Conservation (phyloP, 257 asterid species). For the Nicotiana knightiana region DNA sequence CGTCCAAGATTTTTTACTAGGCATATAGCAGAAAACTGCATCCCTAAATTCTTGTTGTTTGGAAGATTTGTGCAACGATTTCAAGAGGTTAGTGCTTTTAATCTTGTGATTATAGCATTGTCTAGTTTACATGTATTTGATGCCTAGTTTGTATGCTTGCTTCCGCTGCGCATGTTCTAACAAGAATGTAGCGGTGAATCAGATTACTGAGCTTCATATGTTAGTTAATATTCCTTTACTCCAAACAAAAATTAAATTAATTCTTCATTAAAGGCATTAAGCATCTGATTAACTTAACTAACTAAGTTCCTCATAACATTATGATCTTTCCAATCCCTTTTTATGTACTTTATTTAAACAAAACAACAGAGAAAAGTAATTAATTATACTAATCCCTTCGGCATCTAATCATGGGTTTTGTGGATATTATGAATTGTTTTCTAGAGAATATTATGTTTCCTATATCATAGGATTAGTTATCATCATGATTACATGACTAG, state of each 20-base stretch:
- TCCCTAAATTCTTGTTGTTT: no score
- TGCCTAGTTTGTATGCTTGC: no score
- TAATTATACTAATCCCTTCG: not conserved
- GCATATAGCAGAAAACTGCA: no score
- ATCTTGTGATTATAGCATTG: no score
- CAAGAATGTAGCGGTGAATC: not conserved
- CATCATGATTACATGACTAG: not conserved
- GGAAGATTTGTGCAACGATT: no score
- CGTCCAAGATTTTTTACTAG: no score
- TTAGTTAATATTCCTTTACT: not conserved
- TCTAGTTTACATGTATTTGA: no score
- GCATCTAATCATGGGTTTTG: not conserved
- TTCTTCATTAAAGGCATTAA: not conserved
- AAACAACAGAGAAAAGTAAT: no score
- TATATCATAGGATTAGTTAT: not conserved
- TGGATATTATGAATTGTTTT: not conserved
- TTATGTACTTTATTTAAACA: not conserved
- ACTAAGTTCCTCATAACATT: not conserved
- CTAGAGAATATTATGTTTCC: not conserved
- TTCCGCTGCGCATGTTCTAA: no score
- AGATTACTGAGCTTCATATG: not conserved
- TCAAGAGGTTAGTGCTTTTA: no score
- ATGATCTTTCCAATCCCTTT: not conserved
- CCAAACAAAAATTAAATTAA: not conserved
- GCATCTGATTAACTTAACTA: not conserved